Evolutionary conservation across 179 eudicot species (phyloP), one percentile per base, ranked within the genome.

Genomic region (Vitellaria paradoxa): DNA sequence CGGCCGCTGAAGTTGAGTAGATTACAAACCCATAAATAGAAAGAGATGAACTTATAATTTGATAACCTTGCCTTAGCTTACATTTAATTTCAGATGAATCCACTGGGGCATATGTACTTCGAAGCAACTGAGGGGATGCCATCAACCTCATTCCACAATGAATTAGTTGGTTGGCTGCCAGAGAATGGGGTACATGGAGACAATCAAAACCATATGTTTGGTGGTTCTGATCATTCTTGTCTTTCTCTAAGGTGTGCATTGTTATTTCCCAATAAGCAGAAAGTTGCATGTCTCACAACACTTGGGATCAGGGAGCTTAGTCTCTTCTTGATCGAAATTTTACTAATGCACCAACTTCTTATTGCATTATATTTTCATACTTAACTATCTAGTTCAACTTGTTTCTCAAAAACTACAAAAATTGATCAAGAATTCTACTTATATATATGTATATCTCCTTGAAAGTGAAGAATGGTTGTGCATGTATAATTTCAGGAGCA

Each of bases 61-160:
- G 37, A 30, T 30, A 0, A 30, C 37, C 37, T 30, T 30, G 37
- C 37, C 37, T 30, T 30, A 2, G 13, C 18, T 66, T 42, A 0
- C 17, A 30, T 40, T 45, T 40, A 46, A 66, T 37, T 37, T 37
- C 79, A 77, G 79, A 77, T 69, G 74, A 68, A 69, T 63, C n/a
- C 74, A 26, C 40, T 68, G 73, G 70, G 75, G 79, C 73, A 85
- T 81, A 80, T 86, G 50, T 86, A 84, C 77, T 73, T 88, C 77
- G 89, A 89, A 26, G 72, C 93, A 13, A 85, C 77, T 21, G 80
- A 78, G 66, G 88, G 87, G 40, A 73, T 84, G 80, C 85, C 87
- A 67, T 50, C 89, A 69, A 60, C 74, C 70, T 76, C 89, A 49
- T 86, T 84, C 53, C 82, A 81, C 3, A 74, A 60, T 74, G 88